A percentile compares a stretch with the other conserved stretches of the same genome.
phyloP scores from a whole-genome alignment of 441 rosid species.

The Rhodomyrtus psidioides region DNA sequence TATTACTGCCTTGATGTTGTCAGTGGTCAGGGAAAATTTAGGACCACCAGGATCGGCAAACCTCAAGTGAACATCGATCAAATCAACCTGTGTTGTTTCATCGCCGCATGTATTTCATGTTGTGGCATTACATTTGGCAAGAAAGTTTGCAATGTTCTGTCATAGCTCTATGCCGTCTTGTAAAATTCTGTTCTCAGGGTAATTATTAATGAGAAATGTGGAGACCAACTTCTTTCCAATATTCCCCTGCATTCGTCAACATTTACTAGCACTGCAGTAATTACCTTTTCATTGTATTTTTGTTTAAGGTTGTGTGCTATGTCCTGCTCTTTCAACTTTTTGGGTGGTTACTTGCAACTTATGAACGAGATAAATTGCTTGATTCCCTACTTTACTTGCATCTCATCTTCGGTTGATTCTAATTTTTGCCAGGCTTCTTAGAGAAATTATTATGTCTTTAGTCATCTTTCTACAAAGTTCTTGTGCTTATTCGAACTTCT shows the following conservation, averaged over 20 bases:
- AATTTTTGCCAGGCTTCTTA: neutral
- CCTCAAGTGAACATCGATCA: too few species aligned
- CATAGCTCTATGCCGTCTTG: neutral
- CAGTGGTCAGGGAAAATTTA: too few species aligned
- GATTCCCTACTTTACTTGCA: conserved; percentile 85
- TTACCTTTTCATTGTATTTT: neutral
- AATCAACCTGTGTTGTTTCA: too few species aligned
- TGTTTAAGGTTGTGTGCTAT: conserved; percentile 1
- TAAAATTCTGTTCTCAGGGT: neutral
- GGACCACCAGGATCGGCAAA: too few species aligned
- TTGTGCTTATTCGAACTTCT: too few species aligned
- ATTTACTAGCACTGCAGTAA: neutral
- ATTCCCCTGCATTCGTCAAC: neutral
- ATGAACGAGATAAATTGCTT: conserved; percentile 72
- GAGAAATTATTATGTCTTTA: too few species aligned
- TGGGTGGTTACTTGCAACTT: conserved; percentile 74
- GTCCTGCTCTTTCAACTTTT: conserved; percentile 6
- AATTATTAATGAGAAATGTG: neutral
- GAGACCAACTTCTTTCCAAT: neutral
- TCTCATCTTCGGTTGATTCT: conserved; percentile 74
- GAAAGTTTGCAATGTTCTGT: neutral
- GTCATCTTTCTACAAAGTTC: too few species aligned
- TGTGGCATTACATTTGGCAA: neutral
- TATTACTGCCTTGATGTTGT: too few species aligned
- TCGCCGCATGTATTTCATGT: neutral